A percentile compares a stretch with the other conserved stretches of the same genome.
These are phyloP conservation scores for Emergomyces pasteurianus DNA, from an alignment of 2,329 filamentous ascomycete species.

Conservation along the genomic window DNA sequence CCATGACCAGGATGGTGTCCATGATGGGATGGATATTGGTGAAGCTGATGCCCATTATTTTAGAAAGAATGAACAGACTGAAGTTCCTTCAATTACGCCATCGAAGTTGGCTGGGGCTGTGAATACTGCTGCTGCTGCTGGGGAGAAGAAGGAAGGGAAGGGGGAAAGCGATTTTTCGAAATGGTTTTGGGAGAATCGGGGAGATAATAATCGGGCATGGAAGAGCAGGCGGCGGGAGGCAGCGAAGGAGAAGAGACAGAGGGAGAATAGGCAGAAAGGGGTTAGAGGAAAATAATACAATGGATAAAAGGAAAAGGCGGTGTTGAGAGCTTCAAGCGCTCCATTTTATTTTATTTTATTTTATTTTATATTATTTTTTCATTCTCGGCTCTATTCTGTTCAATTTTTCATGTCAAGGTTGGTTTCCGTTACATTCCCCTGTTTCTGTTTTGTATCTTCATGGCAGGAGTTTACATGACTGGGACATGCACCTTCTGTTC, in stretches of 20 bases:
- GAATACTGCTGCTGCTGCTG: constrained; percentile 8
- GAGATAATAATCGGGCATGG: constrained; percentile 40
- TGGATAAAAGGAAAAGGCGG: neutral
- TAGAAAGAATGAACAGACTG: constrained; percentile 5
- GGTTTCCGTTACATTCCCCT: neutral
- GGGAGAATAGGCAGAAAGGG: constrained; percentile 45
- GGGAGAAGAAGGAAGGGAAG: constrained; percentile 15
- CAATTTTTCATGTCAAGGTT: neutral
- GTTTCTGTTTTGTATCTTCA: neutral
- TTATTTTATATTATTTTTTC: neutral
- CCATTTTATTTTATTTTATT: no score
- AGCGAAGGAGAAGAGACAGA: constrained; percentile 48
- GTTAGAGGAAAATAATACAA: constrained; percentile 7
- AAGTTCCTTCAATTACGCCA: constrained; percentile 17
- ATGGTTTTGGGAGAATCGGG: constrained; percentile 47
- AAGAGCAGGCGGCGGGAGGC: constrained; percentile 47
- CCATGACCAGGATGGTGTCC: constrained; percentile 8
- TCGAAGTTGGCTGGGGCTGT: neutral
- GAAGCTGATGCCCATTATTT: constrained; percentile 9
- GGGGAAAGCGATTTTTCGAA: constrained; percentile 48
- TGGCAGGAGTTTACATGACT: neutral
- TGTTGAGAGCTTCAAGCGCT: neutral
- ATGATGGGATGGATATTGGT: constrained; percentile 7
- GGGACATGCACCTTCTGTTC: neutral
- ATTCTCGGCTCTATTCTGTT: neutral